Evolutionary conservation across 768 basidiomycete species (phyloP), one percentile per base, ranked within the genome.

Genomic region (Rhodotorula graminis): DNA sequence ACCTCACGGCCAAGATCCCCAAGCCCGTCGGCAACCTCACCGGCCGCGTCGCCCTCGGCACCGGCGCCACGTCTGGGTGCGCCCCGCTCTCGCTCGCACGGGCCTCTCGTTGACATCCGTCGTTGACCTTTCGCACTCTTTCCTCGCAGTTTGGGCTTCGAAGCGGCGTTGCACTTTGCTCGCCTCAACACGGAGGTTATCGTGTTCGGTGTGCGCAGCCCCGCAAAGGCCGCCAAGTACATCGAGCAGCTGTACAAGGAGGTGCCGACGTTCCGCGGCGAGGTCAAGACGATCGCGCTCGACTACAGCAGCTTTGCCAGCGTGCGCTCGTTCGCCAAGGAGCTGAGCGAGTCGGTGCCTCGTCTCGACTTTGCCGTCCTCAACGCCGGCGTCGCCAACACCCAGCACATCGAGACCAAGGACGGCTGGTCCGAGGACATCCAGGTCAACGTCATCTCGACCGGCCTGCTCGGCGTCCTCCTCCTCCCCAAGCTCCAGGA

Each of bases 311-410:
- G 37, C 23, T 29, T 59, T 8, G 58, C 8, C 23, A 59, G 37
- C 37, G 40, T 59, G 3, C 21, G 23, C 16, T 9, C 40, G 9
- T 59, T 40, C 40, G 58, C 40, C 40, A 23, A n/a, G 37, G 37
- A 42, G 37, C 37, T 59, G 25, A 37, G 42, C 3, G 12, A 27
- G 40, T 2, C 23, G 11, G 40, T 59, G 25, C 29, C 33, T 2
- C 58, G 58, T 6, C 58, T 59, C 14, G 58, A 59, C 58, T 59
- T 59, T 59, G 58, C 58, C 10, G 23, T 59, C 12, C 58, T 59
- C 9, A 59, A 59, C 21, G 58, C 58, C 25, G 58, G 58, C 19
- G 58, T 37, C 21, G 40, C 40, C 2, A 31, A 23, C 23, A 12
- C 40, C 33, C 25, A 59, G 37, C 37, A 40, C 37, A 25, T n/a